Base-by-base conservation (phyloP, 177 flowering plant species). In the Vitis hybrid region DNA sequence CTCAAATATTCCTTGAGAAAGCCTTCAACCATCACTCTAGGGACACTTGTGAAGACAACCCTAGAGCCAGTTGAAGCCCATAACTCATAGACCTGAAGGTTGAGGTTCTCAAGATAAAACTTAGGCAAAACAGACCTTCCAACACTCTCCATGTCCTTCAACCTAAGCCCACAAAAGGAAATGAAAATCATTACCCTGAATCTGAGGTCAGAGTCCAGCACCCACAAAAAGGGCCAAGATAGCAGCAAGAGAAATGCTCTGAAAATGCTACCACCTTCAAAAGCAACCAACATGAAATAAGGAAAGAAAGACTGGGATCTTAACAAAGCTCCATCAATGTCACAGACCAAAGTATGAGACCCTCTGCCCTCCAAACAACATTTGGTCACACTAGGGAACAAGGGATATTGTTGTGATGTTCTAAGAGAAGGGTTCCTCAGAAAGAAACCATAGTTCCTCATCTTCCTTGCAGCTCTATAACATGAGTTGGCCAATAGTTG, bases 221-320 rank as follows among this genome's bases (percentile, higher is more conserved):
- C 60, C 71, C 78, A 78, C 64, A 87, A 51, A 19, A 91, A 0
- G 2, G 93, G 90, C 57, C 68, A 84, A 5, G 85, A 76, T 0
- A 88, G 14, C 21, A 94, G 85, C 76, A 94, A 69, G 2, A 89
- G 6, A 11, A 94, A 74, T 4, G 98, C 94, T 72, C 98, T 88
- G 2, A 92, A 13, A 24, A 91, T 75, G 80, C 89, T 77, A 3
- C 98, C 97, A 64, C 89, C 97, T 78, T 94, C 98, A 70, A 94
- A 92, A 16, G 97, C 92, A 71, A 92, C 92, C 9, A 94, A 82
- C 98, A 94, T 94, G 88, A 94, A 94, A 71, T 75, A 94, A 67
- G 98, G 98, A 74, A 94, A 92, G 74, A 91, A 83, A 55, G 97
- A 88, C 5, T 77, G 52, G 30, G 89, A 65, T 52, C 86, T 86